These are phyloP conservation scores for Ustilago xerochloae DNA, from an alignment of 1,284 basidiomycete genomes.

Conservation along the genomic window DNA sequence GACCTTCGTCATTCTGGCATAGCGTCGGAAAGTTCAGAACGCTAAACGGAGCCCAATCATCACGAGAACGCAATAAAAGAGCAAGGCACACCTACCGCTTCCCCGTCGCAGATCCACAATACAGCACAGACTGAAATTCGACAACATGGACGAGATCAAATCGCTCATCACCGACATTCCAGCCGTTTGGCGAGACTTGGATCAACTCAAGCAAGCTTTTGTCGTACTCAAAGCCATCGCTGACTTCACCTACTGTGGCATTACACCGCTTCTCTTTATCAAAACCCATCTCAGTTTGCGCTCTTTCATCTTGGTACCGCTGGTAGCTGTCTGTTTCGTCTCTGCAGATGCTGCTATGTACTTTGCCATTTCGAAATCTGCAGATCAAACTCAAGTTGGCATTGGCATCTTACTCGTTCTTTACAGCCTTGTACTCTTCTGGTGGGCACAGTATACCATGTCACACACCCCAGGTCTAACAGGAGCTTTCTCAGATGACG, in stretches of 20 bases:
- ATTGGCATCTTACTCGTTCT: constrained; percentile 21
- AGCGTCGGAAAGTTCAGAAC: no score
- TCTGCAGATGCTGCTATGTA: constrained; percentile 30
- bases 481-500: constrained; percentile 28
- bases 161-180: constrained; percentile 21
- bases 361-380: constrained; percentile 37
- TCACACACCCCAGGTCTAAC: constrained; percentile 15
- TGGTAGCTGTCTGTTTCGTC: constrained; percentile 7
- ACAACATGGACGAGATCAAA: constrained; percentile 22
- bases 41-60: no score
- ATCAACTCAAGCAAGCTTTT: constrained; percentile 16
- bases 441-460: constrained; percentile 48
- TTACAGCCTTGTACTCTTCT: constrained; percentile 41
- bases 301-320: constrained; percentile 7
- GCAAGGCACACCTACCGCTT: no score
- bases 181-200: constrained; percentile 28
- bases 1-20: no score
- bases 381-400: constrained; percentile 17
- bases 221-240: constrained; percentile 34
- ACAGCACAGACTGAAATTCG: no score
- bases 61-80: no score
- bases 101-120: no score
- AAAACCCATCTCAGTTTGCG: constrained; percentile 25
- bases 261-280: constrained; percentile 34
- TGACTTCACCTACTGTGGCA: constrained; percentile 24